Evolutionary conservation across 164 flowering plant genomes (phyloP).

Genomic region (Vitis rupestris): DNA sequence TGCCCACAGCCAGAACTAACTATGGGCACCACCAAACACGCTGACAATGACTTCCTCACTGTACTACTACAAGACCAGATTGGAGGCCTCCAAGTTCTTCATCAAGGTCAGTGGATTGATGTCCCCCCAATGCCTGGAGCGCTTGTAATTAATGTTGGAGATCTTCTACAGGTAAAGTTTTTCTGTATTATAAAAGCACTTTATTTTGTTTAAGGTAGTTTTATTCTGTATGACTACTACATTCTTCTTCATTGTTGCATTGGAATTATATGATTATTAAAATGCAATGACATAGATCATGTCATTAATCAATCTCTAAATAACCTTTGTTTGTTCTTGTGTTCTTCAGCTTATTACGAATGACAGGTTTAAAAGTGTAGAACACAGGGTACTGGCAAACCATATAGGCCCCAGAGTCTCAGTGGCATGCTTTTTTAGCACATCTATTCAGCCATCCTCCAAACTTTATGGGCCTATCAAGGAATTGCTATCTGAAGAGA

Average conservation of each 20-base stretch:
- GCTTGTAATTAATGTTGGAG: constrained; percentile 20
- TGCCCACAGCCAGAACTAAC: constrained; percentile 29
- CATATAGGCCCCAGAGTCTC: constrained; percentile 27
- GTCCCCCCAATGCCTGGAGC: constrained; percentile 13
- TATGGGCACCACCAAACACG: constrained; percentile 15
- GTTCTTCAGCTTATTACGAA: constrained; percentile 20
- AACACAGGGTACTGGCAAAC: constrained; percentile 26
- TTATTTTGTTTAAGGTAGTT: neutral
- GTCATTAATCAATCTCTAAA: too few relatives aligned
- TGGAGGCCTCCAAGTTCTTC: constrained; percentile 30
- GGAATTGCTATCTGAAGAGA: constrained; percentile 28
- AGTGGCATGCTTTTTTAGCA: constrained; percentile 22
- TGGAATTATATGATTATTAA: too few relatives aligned
- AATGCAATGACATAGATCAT: neutral
- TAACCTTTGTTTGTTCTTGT: neutral
- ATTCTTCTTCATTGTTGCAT: too few relatives aligned
- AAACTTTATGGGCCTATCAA: constrained; percentile 28
- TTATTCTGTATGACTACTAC: too few relatives aligned
- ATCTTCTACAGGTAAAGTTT: constrained; percentile 19
- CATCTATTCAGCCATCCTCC: neutral
- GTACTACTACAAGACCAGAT: constrained; percentile 21
- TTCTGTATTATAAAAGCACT: neutral
- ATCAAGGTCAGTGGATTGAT: constrained; percentile 15
- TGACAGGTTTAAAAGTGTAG: constrained; percentile 24
- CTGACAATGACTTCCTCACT: constrained; percentile 22